Evolutionary conservation across 495 filamentous ascomycete genomes (phyloP), one percentile per base, ranked within the genome.

Genomic region (Aspergillus bertholletiae): DNA sequence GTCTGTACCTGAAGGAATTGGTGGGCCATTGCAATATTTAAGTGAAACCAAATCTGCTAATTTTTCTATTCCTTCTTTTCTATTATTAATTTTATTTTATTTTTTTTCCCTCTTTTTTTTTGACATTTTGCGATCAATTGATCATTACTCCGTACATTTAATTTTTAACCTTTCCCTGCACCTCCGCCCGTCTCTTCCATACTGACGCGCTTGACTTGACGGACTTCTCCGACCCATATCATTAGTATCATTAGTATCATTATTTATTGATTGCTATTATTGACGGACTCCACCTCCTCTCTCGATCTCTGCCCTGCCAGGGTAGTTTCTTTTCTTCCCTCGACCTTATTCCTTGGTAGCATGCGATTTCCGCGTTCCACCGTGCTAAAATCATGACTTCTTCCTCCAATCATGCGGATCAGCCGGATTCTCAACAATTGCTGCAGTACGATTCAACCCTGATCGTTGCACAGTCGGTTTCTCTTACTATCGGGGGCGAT

Each of bases 401-500:
- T 35, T 32, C 60, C 49, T 41, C 49, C 61, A 60, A 43, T 22
- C 46, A 58, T 44, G 37, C 60, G 30, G 63, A 64, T 28, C 63
- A 59, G 49, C 56, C 54, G 44, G 63, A 62, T 47, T 45, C 65
- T 46, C 57, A 54, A 52, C 46, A 56, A 51, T 50, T 62, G 59
- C 51, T 69, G 53, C 49, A 58, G 55, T 59, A 72, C 51, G 74
- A 75, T 49, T 68, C 66, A 40, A 80, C 77, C 8, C 65, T 87
- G 49, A 67, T 73, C 21, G 77, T 86, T 30, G 84, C 79, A 61
- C 75, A 80, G 49, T 77, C 79, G 57, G 82, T 84, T 15, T 82
- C 81, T 2, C 66, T 89, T 53, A 86, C 82, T 8, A 68, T 89
- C 26, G 79, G 78, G n/a, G 81, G 79, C 1, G 84, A 88, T 57